phyloP scores from a whole-genome alignment of 176 grass and related monocot genomes.

The Phoenix dactylifera region DNA sequence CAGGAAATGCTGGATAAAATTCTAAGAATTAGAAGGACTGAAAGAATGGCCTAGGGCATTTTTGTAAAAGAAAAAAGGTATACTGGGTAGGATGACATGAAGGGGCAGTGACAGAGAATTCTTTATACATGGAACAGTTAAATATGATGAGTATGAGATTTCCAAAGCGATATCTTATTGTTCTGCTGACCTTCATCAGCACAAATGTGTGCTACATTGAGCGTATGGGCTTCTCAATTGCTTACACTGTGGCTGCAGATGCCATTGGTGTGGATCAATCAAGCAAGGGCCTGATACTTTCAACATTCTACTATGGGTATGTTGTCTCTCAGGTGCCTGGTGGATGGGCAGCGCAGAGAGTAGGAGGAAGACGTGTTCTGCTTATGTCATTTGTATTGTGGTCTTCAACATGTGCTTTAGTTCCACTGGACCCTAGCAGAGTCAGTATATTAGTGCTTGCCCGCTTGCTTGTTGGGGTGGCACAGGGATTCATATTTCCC shows the following conservation, averaged over 20 bases:
- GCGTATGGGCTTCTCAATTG: conserved; percentile 74
- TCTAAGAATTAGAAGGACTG: too few relatives aligned
- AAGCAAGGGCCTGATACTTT: conserved; percentile 69
- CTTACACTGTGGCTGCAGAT: conserved; percentile 59
- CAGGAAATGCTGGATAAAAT: too few relatives aligned
- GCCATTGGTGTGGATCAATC: conserved; percentile 45
- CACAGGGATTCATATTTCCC: conserved; percentile 84
- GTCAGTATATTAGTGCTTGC: conserved; percentile 41
- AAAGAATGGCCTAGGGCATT: too few relatives aligned
- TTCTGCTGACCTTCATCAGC: conserved; percentile 74
- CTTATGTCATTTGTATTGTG: conserved; percentile 62
- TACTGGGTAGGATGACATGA: too few relatives aligned
- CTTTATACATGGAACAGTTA: neutral
- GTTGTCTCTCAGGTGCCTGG: conserved; percentile 83
- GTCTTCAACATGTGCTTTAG: conserved; percentile 76
- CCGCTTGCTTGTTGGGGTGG: conserved; percentile 70
- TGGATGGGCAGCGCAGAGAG: conserved; percentile 62
- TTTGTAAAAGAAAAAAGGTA: too few relatives aligned
- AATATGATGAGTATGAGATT: conserved; percentile 31
- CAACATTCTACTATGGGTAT: conserved; percentile 69
- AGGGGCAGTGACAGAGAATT: too few relatives aligned
- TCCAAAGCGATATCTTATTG: conserved; percentile 67
- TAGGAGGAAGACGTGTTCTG: conserved; percentile 65
- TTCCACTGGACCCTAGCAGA: conserved; percentile 56
- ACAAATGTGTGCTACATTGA: conserved; percentile 85